Evolutionary conservation across 1,284 basidiomycete genomes (phyloP), one percentile per base, ranked within the genome.

Genomic region (Xerocomus tenax): DNA sequence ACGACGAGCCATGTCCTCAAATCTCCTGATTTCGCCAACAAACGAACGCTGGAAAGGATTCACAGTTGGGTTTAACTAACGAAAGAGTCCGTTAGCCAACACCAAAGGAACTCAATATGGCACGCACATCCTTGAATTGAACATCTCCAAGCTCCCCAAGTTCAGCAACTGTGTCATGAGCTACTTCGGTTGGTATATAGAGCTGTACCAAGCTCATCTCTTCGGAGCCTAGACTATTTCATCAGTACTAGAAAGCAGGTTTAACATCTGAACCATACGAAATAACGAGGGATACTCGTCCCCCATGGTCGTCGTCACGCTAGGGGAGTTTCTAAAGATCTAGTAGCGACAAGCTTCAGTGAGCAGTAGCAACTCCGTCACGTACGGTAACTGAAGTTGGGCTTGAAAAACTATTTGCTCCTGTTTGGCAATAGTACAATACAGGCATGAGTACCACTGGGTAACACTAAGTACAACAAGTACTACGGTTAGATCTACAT

Each of bases 21-120:
- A 81, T 53, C 91, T 83, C 39, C 95, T 84, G 58, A 98, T 93
- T 67, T 97, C 94, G 41, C 87, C 87, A 53, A 97, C 92, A 67
- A 95, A 99, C 6, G 95, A 93, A 57, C 96, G 91, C 77, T 99
- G 96, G 75, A 98, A 99, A 19, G 95, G 88, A 66, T 95, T 97
- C 57, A 98, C 83, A 53, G 83, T 82, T 15, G 94, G 91, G 69
- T 98, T 98, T 62, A 98, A 75, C 92, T 96, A 65, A 34, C 48
- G 8, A 56, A 51, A 47, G 56, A 38, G 42, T 44, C 44, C 15
- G 45, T 49, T 25, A 53, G 44, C 19, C 7, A 5, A 3, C 42
- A 8, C 19, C 16, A 13, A 50, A n/a, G 30, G 16, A 54, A 18
- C 5, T 5, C 8, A 34, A 0, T 35, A 29, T 41, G 42, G 34